phyloP scores from a whole-genome alignment of 495 filamentous ascomycete genomes.

The Podospora anserina region DNA sequence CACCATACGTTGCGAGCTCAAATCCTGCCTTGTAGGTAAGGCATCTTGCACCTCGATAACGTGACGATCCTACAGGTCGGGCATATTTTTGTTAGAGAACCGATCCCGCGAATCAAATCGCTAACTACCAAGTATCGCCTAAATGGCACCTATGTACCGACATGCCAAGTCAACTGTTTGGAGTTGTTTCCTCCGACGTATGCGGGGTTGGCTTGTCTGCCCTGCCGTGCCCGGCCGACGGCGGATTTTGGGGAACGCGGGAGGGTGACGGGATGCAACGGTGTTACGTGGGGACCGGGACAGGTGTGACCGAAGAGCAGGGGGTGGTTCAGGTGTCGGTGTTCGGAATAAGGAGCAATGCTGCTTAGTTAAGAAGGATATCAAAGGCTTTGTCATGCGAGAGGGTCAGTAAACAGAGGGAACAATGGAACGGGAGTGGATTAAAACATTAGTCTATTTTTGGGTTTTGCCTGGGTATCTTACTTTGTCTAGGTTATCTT shows the following conservation, averaged over 20 bases:
- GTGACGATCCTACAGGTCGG: not conserved
- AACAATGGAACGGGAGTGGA: not conserved
- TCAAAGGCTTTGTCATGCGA: not conserved
- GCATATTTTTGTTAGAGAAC: conserved; percentile 10
- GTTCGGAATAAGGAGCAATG: not conserved
- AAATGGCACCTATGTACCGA: conserved; percentile 12
- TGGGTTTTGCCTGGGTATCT: not conserved
- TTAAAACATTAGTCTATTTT: not conserved
- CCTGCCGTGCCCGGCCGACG: not conserved
- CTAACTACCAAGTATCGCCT: conserved; percentile 7
- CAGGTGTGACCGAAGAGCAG: not conserved
- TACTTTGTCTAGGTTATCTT: not conserved
- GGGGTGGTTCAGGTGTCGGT: not conserved
- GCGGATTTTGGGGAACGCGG: not conserved
- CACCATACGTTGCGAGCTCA: not conserved
- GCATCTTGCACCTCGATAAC: not conserved
- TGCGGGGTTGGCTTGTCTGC: conserved; percentile 21
- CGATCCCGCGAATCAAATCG: conserved; percentile 11
- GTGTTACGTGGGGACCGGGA: not conserved
- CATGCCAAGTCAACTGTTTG: conserved; percentile 28
- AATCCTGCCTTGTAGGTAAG: not conserved
- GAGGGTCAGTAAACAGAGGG: not conserved
- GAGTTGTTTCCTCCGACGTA: conserved; percentile 29
- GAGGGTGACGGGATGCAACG: not conserved
- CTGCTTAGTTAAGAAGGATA: not conserved